Conservation (phyloP, 169 alveolate genomes). For the Plasmodium sp. region DNA sequence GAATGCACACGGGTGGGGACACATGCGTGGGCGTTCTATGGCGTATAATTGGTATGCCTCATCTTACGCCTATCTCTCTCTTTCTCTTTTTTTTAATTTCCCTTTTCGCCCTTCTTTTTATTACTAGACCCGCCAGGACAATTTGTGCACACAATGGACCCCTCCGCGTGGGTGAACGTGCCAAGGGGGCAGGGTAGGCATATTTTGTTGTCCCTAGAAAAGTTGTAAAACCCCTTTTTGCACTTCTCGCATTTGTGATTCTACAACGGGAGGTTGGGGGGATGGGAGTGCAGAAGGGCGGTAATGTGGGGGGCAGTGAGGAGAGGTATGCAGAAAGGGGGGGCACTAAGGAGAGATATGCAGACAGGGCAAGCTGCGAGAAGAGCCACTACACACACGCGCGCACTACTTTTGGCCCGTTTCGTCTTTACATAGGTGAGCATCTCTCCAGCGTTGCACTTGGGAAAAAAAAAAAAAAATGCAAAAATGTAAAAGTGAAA, state of each 20-base stretch:
- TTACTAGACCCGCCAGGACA: slow-evolving; percentile 69
- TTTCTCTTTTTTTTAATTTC: background rate
- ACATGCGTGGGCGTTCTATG: background rate
- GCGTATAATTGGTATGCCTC: background rate
- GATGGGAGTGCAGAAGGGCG: background rate
- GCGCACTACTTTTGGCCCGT: slow-evolving; percentile 4
- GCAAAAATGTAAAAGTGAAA: background rate
- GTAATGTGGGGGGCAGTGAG: background rate
- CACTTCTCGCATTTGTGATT: slow-evolving; percentile 48
- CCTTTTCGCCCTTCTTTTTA: background rate
- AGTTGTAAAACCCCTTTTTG: slow-evolving; percentile 55
- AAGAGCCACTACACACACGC: background rate
- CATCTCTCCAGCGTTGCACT: slow-evolving; percentile 68
- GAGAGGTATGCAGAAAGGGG: background rate
- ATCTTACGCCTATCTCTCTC: background rate
- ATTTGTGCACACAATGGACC: slow-evolving; percentile 34
- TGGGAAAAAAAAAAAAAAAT: slow-evolving; percentile 15
- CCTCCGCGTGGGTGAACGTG: slow-evolving; percentile 21
- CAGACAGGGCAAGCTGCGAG: background rate
- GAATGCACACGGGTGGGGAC: background rate
- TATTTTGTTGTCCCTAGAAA: slow-evolving; percentile 51
- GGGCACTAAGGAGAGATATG: background rate
- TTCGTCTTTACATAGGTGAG: slow-evolving; percentile 47
- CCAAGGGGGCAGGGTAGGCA: slow-evolving; percentile 71
- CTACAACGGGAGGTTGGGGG: background rate